Evolutionary conservation across 495 filamentous ascomycete species (phyloP).

Genomic region (Penicillium samsonianum): DNA sequence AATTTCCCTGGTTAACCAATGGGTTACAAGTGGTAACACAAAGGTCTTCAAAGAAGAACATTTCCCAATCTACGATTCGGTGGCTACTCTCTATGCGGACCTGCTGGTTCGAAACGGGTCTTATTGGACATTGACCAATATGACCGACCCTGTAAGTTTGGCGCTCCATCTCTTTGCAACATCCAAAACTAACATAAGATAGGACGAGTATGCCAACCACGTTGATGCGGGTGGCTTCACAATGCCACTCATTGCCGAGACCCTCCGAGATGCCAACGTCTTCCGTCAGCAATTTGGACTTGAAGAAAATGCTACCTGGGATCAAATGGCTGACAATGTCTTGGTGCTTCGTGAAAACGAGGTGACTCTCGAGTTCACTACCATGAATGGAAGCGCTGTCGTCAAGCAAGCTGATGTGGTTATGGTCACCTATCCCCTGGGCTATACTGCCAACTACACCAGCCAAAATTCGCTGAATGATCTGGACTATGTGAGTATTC

Average conservation of each 20-base stretch:
- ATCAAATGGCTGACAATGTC: slow-evolving; percentile 54
- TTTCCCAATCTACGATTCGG: slow-evolving; percentile 61
- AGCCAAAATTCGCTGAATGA: slow-evolving; percentile 51
- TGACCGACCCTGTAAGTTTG: slow-evolving; percentile 69
- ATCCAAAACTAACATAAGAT: slow-evolving; percentile 2
- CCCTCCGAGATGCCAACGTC: slow-evolving; percentile 54
- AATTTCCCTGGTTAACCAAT: slow-evolving; percentile 60
- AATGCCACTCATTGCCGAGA: slow-evolving; percentile 64
- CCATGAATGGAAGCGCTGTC: slow-evolving; percentile 61
- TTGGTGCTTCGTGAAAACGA: slow-evolving; percentile 55
- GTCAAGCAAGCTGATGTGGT: slow-evolving; percentile 71
- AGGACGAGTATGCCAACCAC: slow-evolving; percentile 75
- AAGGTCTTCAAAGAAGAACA: slow-evolving; percentile 51
- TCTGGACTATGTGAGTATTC: slow-evolving; percentile 54
- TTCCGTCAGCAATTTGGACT: slow-evolving; percentile 60
- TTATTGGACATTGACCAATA: slow-evolving; percentile 59
- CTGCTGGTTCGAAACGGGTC: slow-evolving; percentile 57
- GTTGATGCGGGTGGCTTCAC: slow-evolving; percentile 73
- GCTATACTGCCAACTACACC: slow-evolving; percentile 57
- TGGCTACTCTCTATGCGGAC: slow-evolving; percentile 58
- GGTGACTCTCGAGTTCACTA: slow-evolving; percentile 70
- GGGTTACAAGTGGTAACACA: slow-evolving; percentile 60
- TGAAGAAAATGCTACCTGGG: slow-evolving; percentile 51
- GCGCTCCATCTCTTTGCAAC: not conserved
- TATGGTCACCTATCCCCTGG: slow-evolving; percentile 58